Base-by-base conservation (phyloP, 257 asterid species). In the Solanum boliviense region DNA sequence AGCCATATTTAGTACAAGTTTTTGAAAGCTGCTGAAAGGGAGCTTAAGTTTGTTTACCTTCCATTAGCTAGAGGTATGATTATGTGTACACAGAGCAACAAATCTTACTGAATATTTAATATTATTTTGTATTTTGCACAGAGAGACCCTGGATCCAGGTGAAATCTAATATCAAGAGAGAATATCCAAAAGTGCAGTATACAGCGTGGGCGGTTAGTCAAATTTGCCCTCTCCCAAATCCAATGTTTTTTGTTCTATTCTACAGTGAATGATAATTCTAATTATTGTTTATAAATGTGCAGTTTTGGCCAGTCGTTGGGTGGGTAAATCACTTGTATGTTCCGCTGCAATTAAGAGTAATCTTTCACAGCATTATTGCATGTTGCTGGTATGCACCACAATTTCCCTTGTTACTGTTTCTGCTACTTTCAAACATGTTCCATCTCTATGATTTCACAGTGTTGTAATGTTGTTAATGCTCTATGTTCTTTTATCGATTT, bases 261-360 rank as follows among this genome's bases (percentile, higher is more conserved):
- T 44, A 18, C 21, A 39, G 29, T 68, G 75, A 71, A 31, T 56
- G 75, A 20, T 36, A 29, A 67, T 13, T 39, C 41, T 31, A 23
- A 29, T 21, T 32, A 70, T 16, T 46, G n/a, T 27, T 84, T 44
- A 27, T 31, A 31, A 58, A 62, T 65, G 20, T 91, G 92, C 98
- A 97, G 99, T 95, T 97, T 89, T 95, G 99, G 99, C 99, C 99
- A 10, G 96, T 95, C 18, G 95, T 96, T 86, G 99, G 99, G 88
- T 97, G 99, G 99, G 90, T 97, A 74, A 97, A 96, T 90, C 98
- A 97, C 91, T 72, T 72, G 41, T 34, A 72, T 72, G 44, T 71
- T 71, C 82, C 99, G 0, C 93, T 97, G 89, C 99, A 97, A 93
- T 91, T 96, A 84, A 96, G 99, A 20, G 99, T 97, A 31, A 88